Base-by-base conservation (phyloP, 2,329 filamentous ascomycete genomes). In the Sphaerulina vaccinii region DNA sequence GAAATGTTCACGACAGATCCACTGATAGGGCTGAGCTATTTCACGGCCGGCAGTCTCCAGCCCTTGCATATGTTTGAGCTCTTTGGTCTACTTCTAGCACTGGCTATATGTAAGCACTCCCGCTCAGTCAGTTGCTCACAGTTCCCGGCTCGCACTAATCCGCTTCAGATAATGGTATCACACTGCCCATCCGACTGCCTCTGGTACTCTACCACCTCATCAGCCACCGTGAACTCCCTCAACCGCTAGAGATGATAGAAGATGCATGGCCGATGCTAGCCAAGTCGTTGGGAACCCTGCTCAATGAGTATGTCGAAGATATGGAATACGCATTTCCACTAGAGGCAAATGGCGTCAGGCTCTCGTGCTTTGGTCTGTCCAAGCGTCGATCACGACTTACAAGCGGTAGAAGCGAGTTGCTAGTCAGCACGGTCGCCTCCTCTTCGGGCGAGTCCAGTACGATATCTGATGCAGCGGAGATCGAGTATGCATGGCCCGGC, bases 31-130 rank as follows among this genome's bases (percentile, higher is more conserved):
- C 87, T 93, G 79, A 84, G 85, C 9, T 99, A 90, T 88, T 96
- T 99, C 63, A 83, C 86, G 41, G 88, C 92, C 0, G 83, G 85
- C 5, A 89, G 90, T 4, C 72, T 89, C 6, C 90, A 95, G 55
- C 88, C 90, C 2, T 75, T 88, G 5, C 93, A 92, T 82, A 93
- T 93, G 65, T 97, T 88, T 63, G 90, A 97, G 69, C 79, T 97
- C 16, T 77, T 96, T 24, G 93, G 93, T 1, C 71, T 96, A 9
- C 73, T 97, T n/a, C 79, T 96, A 57, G 95, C 88, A 1, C 77
- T 99, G 15, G 93, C 93, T 4, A 75, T 97, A 3, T 96, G 27
- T 29, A 29, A 29, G 27, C 27, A 29, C 8, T 5, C 4, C n/a
- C 27, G 27, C 27, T 3, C n/a, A 27, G 7, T 27, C 24, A 9